phyloP scores from a whole-genome alignment of 352 stramenopile genomes.

The Pythium biforme region DNA sequence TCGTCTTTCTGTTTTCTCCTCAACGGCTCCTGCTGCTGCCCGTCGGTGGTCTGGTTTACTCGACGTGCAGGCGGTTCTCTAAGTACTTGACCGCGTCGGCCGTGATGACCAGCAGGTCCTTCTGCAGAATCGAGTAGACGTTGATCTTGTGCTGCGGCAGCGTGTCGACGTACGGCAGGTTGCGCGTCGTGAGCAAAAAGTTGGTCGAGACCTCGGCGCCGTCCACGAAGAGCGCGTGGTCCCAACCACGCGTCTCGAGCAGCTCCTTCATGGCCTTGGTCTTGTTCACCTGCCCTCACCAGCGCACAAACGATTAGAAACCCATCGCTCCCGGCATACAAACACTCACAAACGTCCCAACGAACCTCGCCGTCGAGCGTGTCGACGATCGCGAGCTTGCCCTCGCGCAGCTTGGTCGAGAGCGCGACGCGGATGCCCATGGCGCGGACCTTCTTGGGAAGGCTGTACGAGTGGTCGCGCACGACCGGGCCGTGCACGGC shows the following conservation, averaged over 20 bases:
- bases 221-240: slow-evolving; percentile 86
- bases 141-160: slow-evolving; percentile 88
- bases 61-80: slow-evolving; percentile 80
- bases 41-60: slow-evolving; percentile 35
- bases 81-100: slow-evolving; percentile 87
- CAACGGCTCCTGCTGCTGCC: not conserved
- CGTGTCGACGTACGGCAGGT: slow-evolving; percentile 84
- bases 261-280: slow-evolving; percentile 88
- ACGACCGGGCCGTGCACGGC: slow-evolving; percentile 80
- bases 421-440: slow-evolving; percentile 85
- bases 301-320: not conserved
- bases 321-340: not conserved
- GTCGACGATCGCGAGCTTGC: slow-evolving; percentile 82
- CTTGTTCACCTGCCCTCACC: slow-evolving; percentile 56
- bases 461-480: slow-evolving; percentile 84
- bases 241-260: slow-evolving; percentile 72
- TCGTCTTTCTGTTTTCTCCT: not conserved
- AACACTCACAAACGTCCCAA: not conserved
- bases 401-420: slow-evolving; percentile 86
- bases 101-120: slow-evolving; percentile 85
- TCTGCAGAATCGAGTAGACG: slow-evolving; percentile 89
- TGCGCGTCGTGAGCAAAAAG: slow-evolving; percentile 80
- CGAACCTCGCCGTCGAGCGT: slow-evolving; percentile 72
- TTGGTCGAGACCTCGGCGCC: slow-evolving; percentile 69
- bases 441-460: slow-evolving; percentile 87